Evolutionary conservation across 1,284 basidiomycete species (phyloP).

Genomic region (Pholiota adiposa): DNA sequence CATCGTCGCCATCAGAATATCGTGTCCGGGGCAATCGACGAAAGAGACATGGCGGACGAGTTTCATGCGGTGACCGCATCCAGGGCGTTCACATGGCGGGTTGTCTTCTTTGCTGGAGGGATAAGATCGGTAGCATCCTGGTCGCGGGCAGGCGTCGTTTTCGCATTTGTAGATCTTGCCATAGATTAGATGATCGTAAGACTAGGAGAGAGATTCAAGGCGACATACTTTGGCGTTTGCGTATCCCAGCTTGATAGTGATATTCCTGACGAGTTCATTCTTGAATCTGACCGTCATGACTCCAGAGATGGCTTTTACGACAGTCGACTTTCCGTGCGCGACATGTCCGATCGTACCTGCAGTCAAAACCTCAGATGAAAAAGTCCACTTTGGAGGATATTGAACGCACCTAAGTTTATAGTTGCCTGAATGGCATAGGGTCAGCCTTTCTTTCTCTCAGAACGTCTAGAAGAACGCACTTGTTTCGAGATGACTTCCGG

Average conservation of each 20-base stretch:
- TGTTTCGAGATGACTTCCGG: conserved; percentile 99
- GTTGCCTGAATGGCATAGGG: conserved; percentile 61
- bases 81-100: conserved; percentile 92
- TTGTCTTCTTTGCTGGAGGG: conserved; percentile 93
- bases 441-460: conserved; percentile 1
- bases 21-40: conserved; percentile 95
- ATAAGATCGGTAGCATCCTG: conserved; percentile 94
- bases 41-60: conserved; percentile 95
- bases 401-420: conserved; percentile 73
- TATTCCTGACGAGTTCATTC: conserved; percentile 97
- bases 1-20: conserved; percentile 99
- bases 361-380: conserved; percentile 19
- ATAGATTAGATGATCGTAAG: conserved; percentile 24
- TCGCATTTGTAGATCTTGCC: conserved; percentile 96
- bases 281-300: conserved; percentile 99
- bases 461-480: conserved; percentile 52
- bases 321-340: conserved; percentile 98
- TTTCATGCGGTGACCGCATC: conserved; percentile 90
- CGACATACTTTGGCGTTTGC: conserved; percentile 92
- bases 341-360: conserved; percentile 95
- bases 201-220: neutral
- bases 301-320: conserved; percentile 99
- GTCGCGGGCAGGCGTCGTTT: conserved; percentile 90
- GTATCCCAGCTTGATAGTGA: conserved; percentile 99
- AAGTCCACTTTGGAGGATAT: conserved; percentile 13